Conservation (phyloP, 202 grass and related monocot species). For the Elaeis oleifera region DNA sequence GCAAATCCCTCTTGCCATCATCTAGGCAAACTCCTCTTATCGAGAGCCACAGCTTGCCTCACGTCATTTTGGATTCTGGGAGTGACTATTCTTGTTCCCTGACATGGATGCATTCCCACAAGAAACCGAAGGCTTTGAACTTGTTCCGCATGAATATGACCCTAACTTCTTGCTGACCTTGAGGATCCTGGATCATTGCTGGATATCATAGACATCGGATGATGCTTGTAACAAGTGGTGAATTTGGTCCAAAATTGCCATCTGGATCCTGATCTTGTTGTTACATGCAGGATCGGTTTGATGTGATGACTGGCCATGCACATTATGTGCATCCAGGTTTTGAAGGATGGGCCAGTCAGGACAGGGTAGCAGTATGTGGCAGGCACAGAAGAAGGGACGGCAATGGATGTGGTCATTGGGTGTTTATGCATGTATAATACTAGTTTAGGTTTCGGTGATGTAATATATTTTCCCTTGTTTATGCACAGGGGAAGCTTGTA, state of each 20-base stretch:
- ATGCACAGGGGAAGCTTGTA: conserved; percentile 30
- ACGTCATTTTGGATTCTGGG: conserved; percentile 41
- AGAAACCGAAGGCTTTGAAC: conserved; percentile 25
- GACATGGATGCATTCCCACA: conserved; percentile 19
- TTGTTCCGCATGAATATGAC: conserved; percentile 39
- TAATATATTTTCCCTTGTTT: conserved; percentile 33
- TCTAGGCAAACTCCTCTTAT: conserved; percentile 16
- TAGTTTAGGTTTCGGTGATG: conserved; percentile 53
- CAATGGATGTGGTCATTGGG: conserved; percentile 41
- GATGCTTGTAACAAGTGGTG: conserved; percentile 12
- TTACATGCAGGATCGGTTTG: too few species aligned
- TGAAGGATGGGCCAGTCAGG: conserved; percentile 8
- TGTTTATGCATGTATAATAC: conserved; percentile 56
- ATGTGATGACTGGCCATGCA: neutral
- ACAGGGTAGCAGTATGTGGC: neutral
- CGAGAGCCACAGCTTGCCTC: conserved; percentile 31
- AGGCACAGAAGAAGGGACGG: conserved; percentile 5
- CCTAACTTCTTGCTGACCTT: conserved; percentile 39
- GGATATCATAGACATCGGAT: conserved; percentile 87
- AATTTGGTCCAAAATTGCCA: conserved; percentile 16
- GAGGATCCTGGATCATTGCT: conserved; percentile 64
- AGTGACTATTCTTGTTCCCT: conserved; percentile 38
- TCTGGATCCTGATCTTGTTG: conserved; percentile 15
- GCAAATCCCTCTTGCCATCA: conserved; percentile 33
- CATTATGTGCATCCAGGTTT: neutral